Conservation (phyloP, 495 filamentous ascomycete species). For the Xanthoparmelia taractica region DNA sequence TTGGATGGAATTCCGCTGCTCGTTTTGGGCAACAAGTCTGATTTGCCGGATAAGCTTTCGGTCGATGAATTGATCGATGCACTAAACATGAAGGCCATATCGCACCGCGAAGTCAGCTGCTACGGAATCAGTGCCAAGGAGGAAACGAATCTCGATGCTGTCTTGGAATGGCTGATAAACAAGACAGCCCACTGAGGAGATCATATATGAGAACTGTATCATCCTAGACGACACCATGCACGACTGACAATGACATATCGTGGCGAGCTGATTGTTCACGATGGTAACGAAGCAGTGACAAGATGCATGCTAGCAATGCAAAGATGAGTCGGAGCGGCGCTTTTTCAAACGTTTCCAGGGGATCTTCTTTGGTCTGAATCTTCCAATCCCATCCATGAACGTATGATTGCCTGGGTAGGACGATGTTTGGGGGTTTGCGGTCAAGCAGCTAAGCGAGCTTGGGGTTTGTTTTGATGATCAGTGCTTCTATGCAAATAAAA, state of each 20-base stretch:
- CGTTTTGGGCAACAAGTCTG: constrained; percentile 97
- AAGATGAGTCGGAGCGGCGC: constrained; percentile 8
- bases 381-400: background rate
- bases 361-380: background rate
- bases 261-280: constrained; percentile 24
- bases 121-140: constrained; percentile 98
- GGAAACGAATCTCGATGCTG: constrained; percentile 95
- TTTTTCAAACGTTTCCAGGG: background rate
- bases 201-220: background rate
- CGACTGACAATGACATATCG: constrained; percentile 15
- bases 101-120: constrained; percentile 91
- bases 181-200: constrained; percentile 22
- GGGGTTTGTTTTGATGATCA: background rate
- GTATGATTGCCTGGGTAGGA: background rate
- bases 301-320: constrained; percentile 28
- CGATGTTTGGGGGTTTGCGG: background rate
- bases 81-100: constrained; percentile 82
- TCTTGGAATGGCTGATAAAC: constrained; percentile 93
- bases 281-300: constrained; percentile 32
- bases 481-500: background rate
- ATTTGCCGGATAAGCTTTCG: constrained; percentile 75
- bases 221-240: constrained; percentile 14
- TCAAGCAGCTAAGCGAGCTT: background rate
- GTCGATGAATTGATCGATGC: constrained; percentile 94
- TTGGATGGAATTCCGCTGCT: constrained; percentile 86